These are phyloP conservation scores for Phyllosticta paracitricarpa DNA, from an alignment of 2,329 filamentous ascomycete species.

Conservation along the genomic window DNA sequence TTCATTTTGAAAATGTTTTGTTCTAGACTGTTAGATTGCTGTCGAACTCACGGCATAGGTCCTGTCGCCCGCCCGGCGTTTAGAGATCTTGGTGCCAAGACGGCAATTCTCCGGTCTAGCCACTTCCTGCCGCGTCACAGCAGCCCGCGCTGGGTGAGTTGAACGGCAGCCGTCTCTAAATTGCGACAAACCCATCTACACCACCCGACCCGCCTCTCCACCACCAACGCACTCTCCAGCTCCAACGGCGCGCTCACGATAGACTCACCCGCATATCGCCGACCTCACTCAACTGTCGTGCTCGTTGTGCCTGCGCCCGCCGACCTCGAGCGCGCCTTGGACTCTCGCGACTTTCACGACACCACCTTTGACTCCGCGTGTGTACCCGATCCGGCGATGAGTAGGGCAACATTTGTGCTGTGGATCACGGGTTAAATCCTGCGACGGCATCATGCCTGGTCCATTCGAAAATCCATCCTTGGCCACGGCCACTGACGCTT, in stretches of 20 bases:
- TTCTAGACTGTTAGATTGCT: no score
- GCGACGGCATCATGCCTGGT: slow-evolving; percentile 12
- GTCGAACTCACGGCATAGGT: no score
- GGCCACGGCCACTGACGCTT: slow-evolving; percentile 13
- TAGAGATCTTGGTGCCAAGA: neutral
- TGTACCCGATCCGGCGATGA: slow-evolving; percentile 10
- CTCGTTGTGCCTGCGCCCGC: neutral
- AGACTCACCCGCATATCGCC: neutral
- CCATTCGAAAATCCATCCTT: slow-evolving; percentile 21
- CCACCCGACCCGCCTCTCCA: neutral
- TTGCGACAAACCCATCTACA: neutral
- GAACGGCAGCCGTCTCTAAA: neutral
- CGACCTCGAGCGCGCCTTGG: slow-evolving; percentile 6
- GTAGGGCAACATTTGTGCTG: slow-evolving; percentile 2
- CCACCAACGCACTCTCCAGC: neutral
- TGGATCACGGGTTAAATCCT: slow-evolving; percentile 9
- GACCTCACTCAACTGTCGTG: neutral
- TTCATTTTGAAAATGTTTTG: no score
- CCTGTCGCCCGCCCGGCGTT: no score
- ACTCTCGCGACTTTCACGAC: slow-evolving; percentile 4
- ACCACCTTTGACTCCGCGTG: slow-evolving; percentile 5
- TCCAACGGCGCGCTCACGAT: neutral
- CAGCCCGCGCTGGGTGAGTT: neutral
- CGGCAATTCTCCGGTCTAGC: neutral
- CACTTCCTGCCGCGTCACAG: neutral